Evolutionary conservation across 176 grass and related monocot species (phyloP).

Genomic region (Zoysia japonica): DNA sequence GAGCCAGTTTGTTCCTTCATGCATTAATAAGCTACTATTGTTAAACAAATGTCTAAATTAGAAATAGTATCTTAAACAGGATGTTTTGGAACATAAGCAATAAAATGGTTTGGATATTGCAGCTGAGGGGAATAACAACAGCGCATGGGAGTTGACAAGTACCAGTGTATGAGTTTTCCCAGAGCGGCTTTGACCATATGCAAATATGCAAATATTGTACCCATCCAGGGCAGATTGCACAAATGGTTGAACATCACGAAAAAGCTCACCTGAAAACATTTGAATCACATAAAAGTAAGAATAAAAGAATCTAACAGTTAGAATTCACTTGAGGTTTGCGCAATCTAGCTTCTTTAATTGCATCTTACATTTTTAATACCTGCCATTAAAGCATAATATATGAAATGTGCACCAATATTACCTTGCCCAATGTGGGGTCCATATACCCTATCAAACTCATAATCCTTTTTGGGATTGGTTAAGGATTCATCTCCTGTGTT

Average conservation of each 20-base stretch:
- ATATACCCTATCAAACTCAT: conserved; percentile 95
- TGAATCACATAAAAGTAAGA: conserved; percentile 35
- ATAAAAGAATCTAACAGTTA: background rate
- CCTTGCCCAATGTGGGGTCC: conserved; percentile 96
- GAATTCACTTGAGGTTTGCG: conserved; percentile 13
- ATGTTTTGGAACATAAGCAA: background rate
- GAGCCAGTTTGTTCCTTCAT: background rate
- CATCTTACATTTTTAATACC: background rate
- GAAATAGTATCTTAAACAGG: conserved; percentile 1
- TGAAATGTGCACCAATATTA: conserved; percentile 24
- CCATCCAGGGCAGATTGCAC: conserved; percentile 93
- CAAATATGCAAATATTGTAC: conserved; percentile 85
- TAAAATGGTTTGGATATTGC: background rate
- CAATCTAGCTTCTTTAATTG: conserved; percentile 3
- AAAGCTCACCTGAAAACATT: conserved; percentile 72
- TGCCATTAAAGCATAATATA: too few species aligned
- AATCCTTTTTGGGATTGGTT: conserved; percentile 92
- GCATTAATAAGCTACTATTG: background rate
- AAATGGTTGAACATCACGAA: conserved; percentile 90
- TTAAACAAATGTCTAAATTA: conserved; percentile 5
- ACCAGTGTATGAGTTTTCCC: conserved; percentile 98
- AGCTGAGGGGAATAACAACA: background rate
- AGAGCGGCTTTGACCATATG: conserved; percentile 92
- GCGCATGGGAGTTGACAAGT: conserved; percentile 33
- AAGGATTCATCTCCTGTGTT: conserved; percentile 90